phyloP scores from a whole-genome alignment of 208 protist genomes.

The Acanthamoeba castellanii region DNA sequence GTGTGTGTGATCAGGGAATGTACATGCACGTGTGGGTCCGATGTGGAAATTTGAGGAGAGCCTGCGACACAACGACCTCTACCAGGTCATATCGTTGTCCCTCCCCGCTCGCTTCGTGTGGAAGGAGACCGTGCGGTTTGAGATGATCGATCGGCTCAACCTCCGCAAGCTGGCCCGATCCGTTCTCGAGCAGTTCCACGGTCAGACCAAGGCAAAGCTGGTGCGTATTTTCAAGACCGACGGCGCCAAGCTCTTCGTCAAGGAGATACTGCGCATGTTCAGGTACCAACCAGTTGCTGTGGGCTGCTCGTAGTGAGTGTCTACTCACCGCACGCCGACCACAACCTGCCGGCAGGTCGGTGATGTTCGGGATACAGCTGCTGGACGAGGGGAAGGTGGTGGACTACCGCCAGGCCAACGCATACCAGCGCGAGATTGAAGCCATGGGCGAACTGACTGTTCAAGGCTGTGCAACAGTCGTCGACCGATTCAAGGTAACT shows the following conservation, averaged over 20 bases:
- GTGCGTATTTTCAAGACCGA: not conserved
- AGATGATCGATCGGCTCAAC: not conserved
- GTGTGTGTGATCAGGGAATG: not conserved
- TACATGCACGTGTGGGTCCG: not conserved
- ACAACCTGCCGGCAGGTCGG: not conserved
- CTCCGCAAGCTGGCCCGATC: not conserved
- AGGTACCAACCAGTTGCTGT: not conserved
- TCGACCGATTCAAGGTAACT: not conserved
- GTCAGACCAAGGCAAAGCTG: not conserved
- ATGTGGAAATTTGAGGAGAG: constrained; percentile 9
- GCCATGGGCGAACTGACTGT: not conserved
- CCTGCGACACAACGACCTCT: constrained; percentile 36
- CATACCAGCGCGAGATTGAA: not conserved
- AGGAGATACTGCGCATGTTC: constrained; percentile 9
- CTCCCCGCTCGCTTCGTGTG: not conserved
- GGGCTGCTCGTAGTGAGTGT: not conserved
- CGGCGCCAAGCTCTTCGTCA: constrained; percentile 4
- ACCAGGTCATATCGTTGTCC: constrained; percentile 5
- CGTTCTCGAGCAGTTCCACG: constrained; percentile 4
- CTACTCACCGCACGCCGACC: not conserved
- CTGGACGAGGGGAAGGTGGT: not conserved
- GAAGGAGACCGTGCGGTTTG: not conserved
- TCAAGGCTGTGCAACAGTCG: not conserved
- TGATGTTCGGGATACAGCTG: constrained; percentile 16
- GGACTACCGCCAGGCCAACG: constrained; percentile 17